Evolutionary conservation across 129 eudicot genomes (phyloP).

Genomic region (Flaveria linearis): DNA sequence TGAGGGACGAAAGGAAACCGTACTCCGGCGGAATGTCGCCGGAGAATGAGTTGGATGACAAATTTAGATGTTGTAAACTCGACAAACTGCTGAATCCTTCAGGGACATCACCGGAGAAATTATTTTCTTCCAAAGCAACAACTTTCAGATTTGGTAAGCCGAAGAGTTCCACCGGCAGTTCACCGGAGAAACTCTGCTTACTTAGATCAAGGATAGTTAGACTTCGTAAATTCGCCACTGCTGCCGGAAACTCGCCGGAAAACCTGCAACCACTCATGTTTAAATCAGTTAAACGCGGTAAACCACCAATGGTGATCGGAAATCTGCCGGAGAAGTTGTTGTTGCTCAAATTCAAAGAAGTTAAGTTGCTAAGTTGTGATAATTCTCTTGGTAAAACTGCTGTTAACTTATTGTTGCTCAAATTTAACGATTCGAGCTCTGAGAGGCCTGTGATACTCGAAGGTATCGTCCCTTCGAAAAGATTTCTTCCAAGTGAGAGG

Average conservation of each 20-base stretch:
- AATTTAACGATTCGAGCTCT: slow-evolving; percentile 50
- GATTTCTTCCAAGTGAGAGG: slow-evolving; percentile 60
- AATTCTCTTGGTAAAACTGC: slow-evolving; percentile 55
- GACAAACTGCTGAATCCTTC: slow-evolving; percentile 88
- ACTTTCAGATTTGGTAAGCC: slow-evolving; percentile 67
- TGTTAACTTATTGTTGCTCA: slow-evolving; percentile 56
- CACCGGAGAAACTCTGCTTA: slow-evolving; percentile 67
- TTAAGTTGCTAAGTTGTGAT: slow-evolving; percentile 58
- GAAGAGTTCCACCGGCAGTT: slow-evolving; percentile 64
- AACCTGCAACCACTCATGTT: slow-evolving; percentile 73
- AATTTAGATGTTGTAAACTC: slow-evolving; percentile 53
- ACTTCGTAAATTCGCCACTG: slow-evolving; percentile 52
- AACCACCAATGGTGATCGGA: slow-evolving; percentile 36
- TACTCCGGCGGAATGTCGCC: slow-evolving; percentile 62
- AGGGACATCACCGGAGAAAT: slow-evolving; percentile 64
- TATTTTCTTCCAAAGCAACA: slow-evolving; percentile 67
- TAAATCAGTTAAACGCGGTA: slow-evolving; percentile 44
- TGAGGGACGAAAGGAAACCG: slow-evolving; percentile 61
- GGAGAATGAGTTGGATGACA: slow-evolving; percentile 62
- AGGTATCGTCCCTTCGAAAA: slow-evolving; percentile 51
- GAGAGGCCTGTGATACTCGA: slow-evolving; percentile 37
- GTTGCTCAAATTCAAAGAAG: slow-evolving; percentile 53
- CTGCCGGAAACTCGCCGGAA: slow-evolving; percentile 57
- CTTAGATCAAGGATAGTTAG: slow-evolving; percentile 72
- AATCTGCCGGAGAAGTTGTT: slow-evolving; percentile 50